phyloP scores from a whole-genome alignment of 2,329 filamentous ascomycete species.

The Tolypocladium capitatum region DNA sequence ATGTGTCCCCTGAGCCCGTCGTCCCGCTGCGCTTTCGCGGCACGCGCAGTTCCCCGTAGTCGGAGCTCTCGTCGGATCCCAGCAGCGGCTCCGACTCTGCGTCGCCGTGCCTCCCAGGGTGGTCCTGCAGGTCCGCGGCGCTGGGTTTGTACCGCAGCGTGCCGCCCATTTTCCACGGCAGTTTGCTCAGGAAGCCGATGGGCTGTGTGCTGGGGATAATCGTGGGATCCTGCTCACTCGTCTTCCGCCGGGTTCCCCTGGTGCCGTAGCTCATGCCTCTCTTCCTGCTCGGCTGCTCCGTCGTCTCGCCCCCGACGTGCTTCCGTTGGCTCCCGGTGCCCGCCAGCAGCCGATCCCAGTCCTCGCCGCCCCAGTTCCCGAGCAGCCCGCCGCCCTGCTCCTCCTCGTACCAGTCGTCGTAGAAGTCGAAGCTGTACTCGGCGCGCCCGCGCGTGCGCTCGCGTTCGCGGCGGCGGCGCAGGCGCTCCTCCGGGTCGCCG shows the following conservation, averaged over 20 bases:
- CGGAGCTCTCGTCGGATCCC: slow-evolving; percentile 17
- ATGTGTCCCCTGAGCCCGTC: slow-evolving; percentile 65
- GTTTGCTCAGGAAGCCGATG: slow-evolving; percentile 67
- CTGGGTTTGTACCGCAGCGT: slow-evolving; percentile 80
- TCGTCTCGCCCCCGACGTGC: slow-evolving; percentile 19
- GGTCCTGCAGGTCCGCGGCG: slow-evolving; percentile 78
- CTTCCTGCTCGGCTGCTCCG: slow-evolving; percentile 57
- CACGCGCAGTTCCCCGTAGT: slow-evolving; percentile 15
- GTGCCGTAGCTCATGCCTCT: slow-evolving; percentile 85
- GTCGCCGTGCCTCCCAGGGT: slow-evolving; percentile 46
- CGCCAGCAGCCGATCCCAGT: slow-evolving; percentile 71
- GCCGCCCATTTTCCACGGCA: slow-evolving; percentile 76
- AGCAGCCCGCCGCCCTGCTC: slow-evolving; percentile 44
- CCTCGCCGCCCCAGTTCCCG: slow-evolving; percentile 64
- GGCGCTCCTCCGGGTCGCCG: slow-evolving; percentile 60
- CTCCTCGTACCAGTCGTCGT: slow-evolving; percentile 84
- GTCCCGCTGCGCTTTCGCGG: slow-evolving; percentile 59
- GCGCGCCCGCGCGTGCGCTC: slow-evolving; percentile 46
- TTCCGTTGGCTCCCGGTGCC: slow-evolving; percentile 43
- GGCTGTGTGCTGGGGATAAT: slow-evolving; percentile 82
- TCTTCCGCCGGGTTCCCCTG: slow-evolving; percentile 36
- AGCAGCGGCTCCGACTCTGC: slow-evolving; percentile 61
- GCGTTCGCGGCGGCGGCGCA: slow-evolving; percentile 54
- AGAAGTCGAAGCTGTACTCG: slow-evolving; percentile 89
- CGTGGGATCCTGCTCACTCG: slow-evolving; percentile 59